Base-by-base conservation (phyloP, 139 green algal species). In the Volvox africanus region DNA sequence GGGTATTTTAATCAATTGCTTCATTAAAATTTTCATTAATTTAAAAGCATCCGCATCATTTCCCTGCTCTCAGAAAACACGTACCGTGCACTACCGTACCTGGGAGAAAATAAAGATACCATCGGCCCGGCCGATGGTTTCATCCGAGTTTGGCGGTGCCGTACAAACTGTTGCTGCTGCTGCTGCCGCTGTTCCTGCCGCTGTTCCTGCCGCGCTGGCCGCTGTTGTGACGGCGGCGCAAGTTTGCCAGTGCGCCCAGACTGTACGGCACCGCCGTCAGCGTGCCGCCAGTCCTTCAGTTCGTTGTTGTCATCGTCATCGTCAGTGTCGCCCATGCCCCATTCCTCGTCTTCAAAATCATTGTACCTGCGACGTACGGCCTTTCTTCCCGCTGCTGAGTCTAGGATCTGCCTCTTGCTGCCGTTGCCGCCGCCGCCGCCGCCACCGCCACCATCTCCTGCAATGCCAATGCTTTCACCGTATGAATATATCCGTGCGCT, bases 241-340 rank as follows among this genome's bases (percentile, higher is more conserved):
- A 30, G 71, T 35, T 20, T 18, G 32, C 32, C 32, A 11, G 2
- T 17, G 30, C 75, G 32, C 32, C 75, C 32, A 44, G 36, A 24
- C 13, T 67, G 36, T 30, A 37, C 78, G 22, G 36, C 78, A 44
- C 36, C 18, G 78, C 78, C 36, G 78, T 13, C 78, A 24, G 36
- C 78, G 78, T 17, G 36, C 18, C 37, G 78, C 17, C 36, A 1
- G 30, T 55, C 30, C 22, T 14, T 11, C 1, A 68, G 16, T 3
- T 19, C 75, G 14, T 5, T 36, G 35, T 65, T 44, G 78, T 84
- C 76, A 61, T 82, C 76, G 30, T 82, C 76, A 55, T 82, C 78
- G 35, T 84, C 78, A 26, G 78, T 68, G 20, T 33, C 1, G 19
- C 78, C 78, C 1, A 84, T 84, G 78, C 78, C 78, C 78, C 78